Percentiles rank a stretch among this genome's conserved stretches.
These are phyloP conservation scores for Fusarium abutilonis DNA, from an alignment of 2,329 filamentous ascomycete genomes.

Conservation along the genomic window DNA sequence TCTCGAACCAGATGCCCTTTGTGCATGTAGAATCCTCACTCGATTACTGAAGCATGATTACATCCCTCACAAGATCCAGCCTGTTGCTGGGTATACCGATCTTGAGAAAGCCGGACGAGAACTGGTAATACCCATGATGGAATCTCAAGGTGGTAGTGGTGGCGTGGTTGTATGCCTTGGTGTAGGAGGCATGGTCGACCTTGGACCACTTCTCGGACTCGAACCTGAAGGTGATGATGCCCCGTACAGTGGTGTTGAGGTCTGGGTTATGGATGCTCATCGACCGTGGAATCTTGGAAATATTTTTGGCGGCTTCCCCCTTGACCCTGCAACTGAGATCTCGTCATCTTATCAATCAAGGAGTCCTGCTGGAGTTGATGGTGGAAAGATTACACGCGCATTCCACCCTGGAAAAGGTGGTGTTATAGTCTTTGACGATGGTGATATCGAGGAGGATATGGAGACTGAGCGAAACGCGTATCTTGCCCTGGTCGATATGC, in stretches of 20 bases:
- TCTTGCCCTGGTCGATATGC: slow-evolving; percentile 87
- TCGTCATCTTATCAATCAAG: slow-evolving; percentile 60
- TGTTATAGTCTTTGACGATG: slow-evolving; percentile 94
- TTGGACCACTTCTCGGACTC: slow-evolving; percentile 81
- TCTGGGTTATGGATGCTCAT: slow-evolving; percentile 93
- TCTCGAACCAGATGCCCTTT: slow-evolving; percentile 94
- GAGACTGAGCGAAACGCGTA: slow-evolving; percentile 81
- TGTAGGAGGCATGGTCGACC: slow-evolving; percentile 89
- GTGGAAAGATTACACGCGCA: slow-evolving; percentile 74
- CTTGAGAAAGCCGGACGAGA: slow-evolving; percentile 81
- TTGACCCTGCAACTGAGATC: slow-evolving; percentile 61
- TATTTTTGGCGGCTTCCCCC: slow-evolving; percentile 80
- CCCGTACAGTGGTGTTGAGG: slow-evolving; percentile 84
- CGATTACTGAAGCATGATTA: slow-evolving; percentile 96
- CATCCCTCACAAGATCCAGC: slow-evolving; percentile 96
- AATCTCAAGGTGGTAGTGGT: slow-evolving; percentile 82
- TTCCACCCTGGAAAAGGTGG: slow-evolving; percentile 86
- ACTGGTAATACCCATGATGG: slow-evolving; percentile 86
- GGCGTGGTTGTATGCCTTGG: slow-evolving; percentile 93
- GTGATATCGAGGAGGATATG: slow-evolving; percentile 89
- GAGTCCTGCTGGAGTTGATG: slow-evolving; percentile 72
- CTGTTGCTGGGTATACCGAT: slow-evolving; percentile 91
- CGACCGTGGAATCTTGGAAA: slow-evolving; percentile 95
- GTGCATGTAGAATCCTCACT: slow-evolving; percentile 93
- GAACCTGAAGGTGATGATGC: slow-evolving; percentile 70